Conservation (phyloP, 164 flowering plant species). For the Stephania japonica region DNA sequence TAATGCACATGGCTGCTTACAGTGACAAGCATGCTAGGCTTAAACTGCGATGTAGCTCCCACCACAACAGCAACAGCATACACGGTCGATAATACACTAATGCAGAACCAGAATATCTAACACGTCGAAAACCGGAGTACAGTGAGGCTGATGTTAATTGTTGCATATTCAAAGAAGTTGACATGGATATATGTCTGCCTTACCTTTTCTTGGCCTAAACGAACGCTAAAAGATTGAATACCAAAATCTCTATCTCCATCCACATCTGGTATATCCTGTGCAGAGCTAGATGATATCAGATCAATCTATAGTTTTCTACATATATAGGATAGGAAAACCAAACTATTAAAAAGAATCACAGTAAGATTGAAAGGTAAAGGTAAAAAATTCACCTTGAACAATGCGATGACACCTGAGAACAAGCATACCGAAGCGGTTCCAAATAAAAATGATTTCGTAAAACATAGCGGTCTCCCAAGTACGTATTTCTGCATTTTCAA, state of each 20-base stretch:
- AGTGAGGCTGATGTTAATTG: not conserved
- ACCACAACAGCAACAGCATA: constrained; percentile 39
- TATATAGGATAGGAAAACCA: not conserved
- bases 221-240: constrained; percentile 46
- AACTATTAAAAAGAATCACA: not conserved
- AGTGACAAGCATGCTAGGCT: constrained; percentile 29
- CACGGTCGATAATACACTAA: constrained; percentile 32
- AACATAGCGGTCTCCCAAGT: constrained; percentile 23
- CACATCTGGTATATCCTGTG: constrained; percentile 56
- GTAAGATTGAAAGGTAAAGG: not conserved
- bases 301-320: not conserved
- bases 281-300: not conserved
- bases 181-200: constrained; percentile 1
- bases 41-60: constrained; percentile 35
- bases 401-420: constrained; percentile 37
- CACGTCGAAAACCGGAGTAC: not conserved
- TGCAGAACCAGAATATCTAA: constrained; percentile 56
- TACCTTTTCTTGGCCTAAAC: constrained; percentile 40
- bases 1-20: constrained; percentile 20
- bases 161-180: not conserved
- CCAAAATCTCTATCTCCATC: constrained; percentile 50
- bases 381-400: constrained; percentile 37
- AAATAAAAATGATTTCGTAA: constrained; percentile 34
- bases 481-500: constrained; percentile 28
- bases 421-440: constrained; percentile 41